phyloP scores from a whole-genome alignment of 148 eudicot species.

The Rhododendron ovatum region DNA sequence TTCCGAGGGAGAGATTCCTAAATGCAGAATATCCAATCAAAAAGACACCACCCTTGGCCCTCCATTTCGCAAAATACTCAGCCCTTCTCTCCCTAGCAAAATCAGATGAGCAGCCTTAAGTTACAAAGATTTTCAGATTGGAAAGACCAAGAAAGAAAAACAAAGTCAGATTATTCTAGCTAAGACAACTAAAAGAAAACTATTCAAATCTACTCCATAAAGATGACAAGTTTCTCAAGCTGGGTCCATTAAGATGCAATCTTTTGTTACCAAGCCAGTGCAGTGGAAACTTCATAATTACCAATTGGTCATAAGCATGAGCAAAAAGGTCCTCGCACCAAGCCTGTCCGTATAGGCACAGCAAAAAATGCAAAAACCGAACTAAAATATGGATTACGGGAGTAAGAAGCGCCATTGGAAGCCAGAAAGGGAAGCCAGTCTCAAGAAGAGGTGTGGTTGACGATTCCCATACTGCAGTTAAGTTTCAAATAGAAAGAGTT shows the following conservation, averaged over 20 bases:
- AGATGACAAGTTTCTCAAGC: background rate
- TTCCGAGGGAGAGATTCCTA: conserved; percentile 71
- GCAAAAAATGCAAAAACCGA: background rate
- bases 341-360: background rate
- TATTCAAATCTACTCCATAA: background rate
- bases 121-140: background rate
- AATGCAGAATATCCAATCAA: conserved; percentile 81
- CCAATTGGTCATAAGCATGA: background rate
- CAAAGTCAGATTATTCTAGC: background rate
- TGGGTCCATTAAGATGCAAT: background rate
- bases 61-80: conserved; percentile 79
- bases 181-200: background rate
- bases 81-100: conserved; percentile 69
- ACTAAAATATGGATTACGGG: background rate
- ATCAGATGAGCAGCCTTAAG: conserved; percentile 1
- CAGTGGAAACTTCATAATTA: background rate
- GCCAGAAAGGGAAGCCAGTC: background rate
- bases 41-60: conserved; percentile 83
- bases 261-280: background rate
- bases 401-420: background rate
- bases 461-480: background rate
- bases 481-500: background rate
- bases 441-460: background rate
- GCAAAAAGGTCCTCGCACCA: background rate
- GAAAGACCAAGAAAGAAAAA: background rate